These are phyloP conservation scores for Puccinia coronata DNA, from an alignment of 1,284 basidiomycete species.

Conservation along the genomic window DNA sequence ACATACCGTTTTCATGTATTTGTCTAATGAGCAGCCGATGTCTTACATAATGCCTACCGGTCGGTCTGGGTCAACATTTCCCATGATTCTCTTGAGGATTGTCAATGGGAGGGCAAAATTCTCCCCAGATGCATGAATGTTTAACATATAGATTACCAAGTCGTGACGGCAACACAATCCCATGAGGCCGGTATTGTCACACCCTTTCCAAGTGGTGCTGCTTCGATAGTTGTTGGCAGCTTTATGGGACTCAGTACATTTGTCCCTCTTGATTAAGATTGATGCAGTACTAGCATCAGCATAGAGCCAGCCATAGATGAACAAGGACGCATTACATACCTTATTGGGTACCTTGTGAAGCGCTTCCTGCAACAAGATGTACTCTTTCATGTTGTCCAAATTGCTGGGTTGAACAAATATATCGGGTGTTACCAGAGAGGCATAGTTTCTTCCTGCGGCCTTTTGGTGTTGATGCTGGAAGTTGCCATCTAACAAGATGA, in stretches of 20 bases:
- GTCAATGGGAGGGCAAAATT: not conserved
- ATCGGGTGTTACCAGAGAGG: not conserved
- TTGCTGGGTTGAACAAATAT: not conserved
- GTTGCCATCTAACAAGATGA: conserved; percentile 4
- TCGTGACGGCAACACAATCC: conserved; percentile 14
- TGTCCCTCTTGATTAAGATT: not conserved
- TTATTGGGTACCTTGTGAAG: not conserved
- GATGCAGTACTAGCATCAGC: too few species aligned
- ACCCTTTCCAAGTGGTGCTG: conserved; percentile 10
- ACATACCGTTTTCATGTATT: conserved; percentile 6
- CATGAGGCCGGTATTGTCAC: conserved; percentile 14
- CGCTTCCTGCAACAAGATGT: not conserved
- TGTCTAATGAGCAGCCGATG: conserved; percentile 27
- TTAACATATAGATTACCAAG: not conserved
- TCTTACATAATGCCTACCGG: conserved; percentile 8
- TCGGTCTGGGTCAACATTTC: not conserved
- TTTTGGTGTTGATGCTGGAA: conserved; percentile 25
- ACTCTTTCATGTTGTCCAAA: not conserved
- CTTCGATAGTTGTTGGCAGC: not conserved
- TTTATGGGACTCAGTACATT: conserved; percentile 16
- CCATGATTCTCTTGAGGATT: not conserved
- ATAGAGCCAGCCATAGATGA: not conserved
- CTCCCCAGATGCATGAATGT: not conserved
- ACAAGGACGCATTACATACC: not conserved
- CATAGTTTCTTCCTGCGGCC: not conserved